A percentile compares a stretch with the other conserved stretches of the same genome.
phyloP scores from a whole-genome alignment of 129 eudicot species.

The Artemisia tridentata region DNA sequence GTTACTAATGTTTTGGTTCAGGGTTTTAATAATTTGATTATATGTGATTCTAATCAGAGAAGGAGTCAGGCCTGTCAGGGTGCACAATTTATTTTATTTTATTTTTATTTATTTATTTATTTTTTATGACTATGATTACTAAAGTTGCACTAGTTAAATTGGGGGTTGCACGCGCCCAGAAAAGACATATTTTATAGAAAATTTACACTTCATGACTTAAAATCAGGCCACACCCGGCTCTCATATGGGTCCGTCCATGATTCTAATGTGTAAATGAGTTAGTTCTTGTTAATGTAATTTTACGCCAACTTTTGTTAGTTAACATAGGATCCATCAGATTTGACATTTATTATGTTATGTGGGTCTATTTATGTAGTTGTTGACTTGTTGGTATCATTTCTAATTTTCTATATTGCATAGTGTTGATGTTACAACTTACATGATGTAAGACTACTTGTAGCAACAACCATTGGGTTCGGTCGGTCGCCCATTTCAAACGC shows the following conservation, averaged over 20 bases:
- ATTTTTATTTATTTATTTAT: no score
- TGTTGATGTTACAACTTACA: neutral
- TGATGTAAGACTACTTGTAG: neutral
- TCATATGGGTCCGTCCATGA: no score
- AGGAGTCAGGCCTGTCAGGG: no score
- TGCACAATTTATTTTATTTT: no score
- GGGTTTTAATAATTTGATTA: constrained; percentile 4
- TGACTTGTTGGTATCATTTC: neutral
- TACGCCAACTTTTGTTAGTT: neutral
- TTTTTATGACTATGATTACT: no score
- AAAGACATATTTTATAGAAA: no score
- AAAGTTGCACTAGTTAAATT: no score
- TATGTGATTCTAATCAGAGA: neutral
- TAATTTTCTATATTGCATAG: neutral
- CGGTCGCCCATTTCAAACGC: no score
- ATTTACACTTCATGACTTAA: no score
- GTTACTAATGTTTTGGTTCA: neutral
- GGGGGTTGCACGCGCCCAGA: no score
- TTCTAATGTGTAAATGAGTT: neutral
- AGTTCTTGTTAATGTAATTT: neutral
- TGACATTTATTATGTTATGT: constrained; percentile 1
- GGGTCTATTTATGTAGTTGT: neutral
- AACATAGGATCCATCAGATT: constrained; percentile 1
- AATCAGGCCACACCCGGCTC: no score
- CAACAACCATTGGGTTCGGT: no score